Conservation (phyloP, 1,139 yeast species). For the Geotrichum phurueaensis region DNA sequence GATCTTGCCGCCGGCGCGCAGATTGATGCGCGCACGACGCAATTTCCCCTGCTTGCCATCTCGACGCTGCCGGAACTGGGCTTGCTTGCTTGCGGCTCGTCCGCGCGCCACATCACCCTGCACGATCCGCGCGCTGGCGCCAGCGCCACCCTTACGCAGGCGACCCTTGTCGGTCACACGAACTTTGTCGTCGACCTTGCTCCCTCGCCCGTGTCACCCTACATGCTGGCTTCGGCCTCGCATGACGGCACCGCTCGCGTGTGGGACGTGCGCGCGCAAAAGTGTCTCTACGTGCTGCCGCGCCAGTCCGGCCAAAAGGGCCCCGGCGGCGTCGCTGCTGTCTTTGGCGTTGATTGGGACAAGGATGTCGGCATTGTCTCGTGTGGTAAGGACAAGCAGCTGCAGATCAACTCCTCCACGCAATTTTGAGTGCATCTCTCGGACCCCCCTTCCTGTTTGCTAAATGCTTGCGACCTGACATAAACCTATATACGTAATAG, state of each 20-base stretch:
- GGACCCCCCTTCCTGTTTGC: background rate
- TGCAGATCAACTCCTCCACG: slow-evolving; percentile 58
- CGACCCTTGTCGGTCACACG: slow-evolving; percentile 80
- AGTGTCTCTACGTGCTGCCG: slow-evolving; percentile 78
- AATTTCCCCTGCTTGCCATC: slow-evolving; percentile 76
- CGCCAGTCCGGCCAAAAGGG: slow-evolving; percentile 45
- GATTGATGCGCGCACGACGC: slow-evolving; percentile 82
- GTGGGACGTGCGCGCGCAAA: slow-evolving; percentile 91
- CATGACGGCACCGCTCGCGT: slow-evolving; percentile 93
- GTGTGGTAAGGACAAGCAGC: slow-evolving; percentile 90
- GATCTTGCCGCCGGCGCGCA: slow-evolving; percentile 79
- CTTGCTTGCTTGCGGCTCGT: slow-evolving; percentile 83
- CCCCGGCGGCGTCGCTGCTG: slow-evolving; percentile 44
- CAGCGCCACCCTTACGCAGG: slow-evolving; percentile 45
- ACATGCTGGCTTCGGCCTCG: slow-evolving; percentile 82
- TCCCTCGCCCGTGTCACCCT: slow-evolving; percentile 60
- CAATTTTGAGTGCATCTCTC: background rate
- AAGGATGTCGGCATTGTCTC: slow-evolving; percentile 72
- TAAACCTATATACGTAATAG: background rate
- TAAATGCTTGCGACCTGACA: background rate
- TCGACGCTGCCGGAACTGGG: slow-evolving; percentile 53
- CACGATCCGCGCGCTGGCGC: slow-evolving; percentile 70
- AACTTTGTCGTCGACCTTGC: slow-evolving; percentile 81
- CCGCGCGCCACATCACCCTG: slow-evolving; percentile 89
- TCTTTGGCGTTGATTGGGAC: slow-evolving; percentile 86